A percentile compares a stretch with the other conserved stretches of the same genome.
Evolutionary conservation across 164 flowering plant genomes (phyloP).

Genomic region (Vitis vinifera): ASM3070453v1 NC_081816.1:16119501-16120000

Average conservation of each 20-base stretch:
- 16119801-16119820: constrained; percentile 83
- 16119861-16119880: constrained; percentile 47
- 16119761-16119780: constrained; percentile 69
- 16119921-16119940: constrained; percentile 49
- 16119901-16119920: constrained; percentile 55
- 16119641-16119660: constrained; percentile 87
- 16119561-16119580: constrained; percentile 64
- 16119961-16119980: constrained; percentile 31
- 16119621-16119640: constrained; percentile 73
- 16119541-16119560: constrained; percentile 58
- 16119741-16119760: constrained; percentile 48
- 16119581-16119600: constrained; percentile 67
- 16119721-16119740: constrained; percentile 50
- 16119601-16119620: constrained; percentile 72
- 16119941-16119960: constrained; percentile 46
- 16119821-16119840: constrained; percentile 71
- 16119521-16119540: constrained; percentile 75
- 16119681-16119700: constrained; percentile 42
- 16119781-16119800: constrained; percentile 64
- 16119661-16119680: constrained; percentile 77
- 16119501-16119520: constrained; percentile 98
- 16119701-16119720: constrained; percentile 73
- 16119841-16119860: constrained; percentile 95
- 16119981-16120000: constrained; percentile 63
- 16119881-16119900: constrained; percentile 6